A percentile compares a stretch with the other conserved stretches of the same genome.
Conservation (phyloP, 768 basidiomycete species). For the Tephrocybe sp. region DNA sequence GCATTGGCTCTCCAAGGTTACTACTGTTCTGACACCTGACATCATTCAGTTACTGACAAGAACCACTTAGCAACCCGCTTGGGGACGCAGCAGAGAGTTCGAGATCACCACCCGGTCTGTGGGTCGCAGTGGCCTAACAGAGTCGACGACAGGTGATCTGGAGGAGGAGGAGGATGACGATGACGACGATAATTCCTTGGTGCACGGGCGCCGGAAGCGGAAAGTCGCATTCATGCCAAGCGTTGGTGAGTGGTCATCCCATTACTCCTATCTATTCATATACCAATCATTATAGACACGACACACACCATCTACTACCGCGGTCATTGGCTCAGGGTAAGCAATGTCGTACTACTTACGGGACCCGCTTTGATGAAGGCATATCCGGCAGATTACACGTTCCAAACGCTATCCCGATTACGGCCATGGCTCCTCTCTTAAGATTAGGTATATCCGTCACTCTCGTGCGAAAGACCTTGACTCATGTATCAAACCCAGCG, state of each 20-base stretch:
- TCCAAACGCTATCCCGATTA: conserved; percentile 77
- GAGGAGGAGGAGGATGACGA: conserved; percentile 75
- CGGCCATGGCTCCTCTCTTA: conserved; percentile 68
- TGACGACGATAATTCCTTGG: conserved; percentile 38
- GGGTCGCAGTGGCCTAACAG: conserved; percentile 60
- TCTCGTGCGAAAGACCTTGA: conserved; percentile 15
- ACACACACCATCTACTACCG: conserved; percentile 89
- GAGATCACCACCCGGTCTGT: conserved; percentile 83
- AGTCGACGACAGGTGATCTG: conserved; percentile 70
- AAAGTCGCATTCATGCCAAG: conserved; percentile 87
- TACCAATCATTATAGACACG: conserved; percentile 49
- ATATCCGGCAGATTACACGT: conserved; percentile 62
- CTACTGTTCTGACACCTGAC: background rate
- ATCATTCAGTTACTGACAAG: background rate
- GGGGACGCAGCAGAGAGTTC: conserved; percentile 86
- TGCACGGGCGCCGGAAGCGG: conserved; percentile 70
- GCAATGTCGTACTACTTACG: conserved; percentile 20
- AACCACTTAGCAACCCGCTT: conserved; percentile 74
- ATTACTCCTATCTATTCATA: conserved; percentile 9
- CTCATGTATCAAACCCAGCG: conserved; percentile 39
- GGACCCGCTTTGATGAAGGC: conserved; percentile 14
- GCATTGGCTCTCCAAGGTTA: conserved; percentile 85
- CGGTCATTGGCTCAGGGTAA: conserved; percentile 83
- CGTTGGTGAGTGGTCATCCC: conserved; percentile 51
- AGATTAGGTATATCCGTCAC: conserved; percentile 60